Conservation (phyloP, 2,329 filamentous ascomycete species). For the Fusarium equiseti region DNA sequence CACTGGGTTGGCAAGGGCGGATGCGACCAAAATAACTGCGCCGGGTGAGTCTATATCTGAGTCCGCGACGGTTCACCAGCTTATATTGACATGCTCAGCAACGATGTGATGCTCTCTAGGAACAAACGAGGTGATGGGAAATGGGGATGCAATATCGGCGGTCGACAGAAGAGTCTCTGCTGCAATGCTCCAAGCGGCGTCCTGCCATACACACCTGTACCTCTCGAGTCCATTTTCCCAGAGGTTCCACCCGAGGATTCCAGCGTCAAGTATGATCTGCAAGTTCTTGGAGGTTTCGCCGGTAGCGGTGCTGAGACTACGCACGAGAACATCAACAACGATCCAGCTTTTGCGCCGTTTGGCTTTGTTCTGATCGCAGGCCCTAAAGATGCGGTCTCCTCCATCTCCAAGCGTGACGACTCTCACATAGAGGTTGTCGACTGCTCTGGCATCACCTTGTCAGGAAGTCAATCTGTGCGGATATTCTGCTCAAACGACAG, state of each 20-base stretch:
- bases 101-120: background rate
- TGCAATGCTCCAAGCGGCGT: background rate
- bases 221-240: slow-evolving; percentile 1
- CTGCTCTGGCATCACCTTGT: background rate
- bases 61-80: background rate
- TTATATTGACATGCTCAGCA: slow-evolving; percentile 1
- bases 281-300: background rate
- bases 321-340: background rate
- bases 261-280: background rate
- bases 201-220: background rate
- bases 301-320: background rate
- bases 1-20: slow-evolving; percentile 7
- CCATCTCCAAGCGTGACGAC: background rate
- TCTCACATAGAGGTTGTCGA: background rate
- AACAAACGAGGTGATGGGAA: background rate
- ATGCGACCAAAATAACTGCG: slow-evolving; percentile 12
- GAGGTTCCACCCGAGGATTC: background rate
- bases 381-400: background rate
- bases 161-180: slow-evolving; percentile 3
- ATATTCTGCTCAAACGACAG: background rate
- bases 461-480: background rate
- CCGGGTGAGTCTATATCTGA: background rate
- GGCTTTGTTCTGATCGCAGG: background rate
- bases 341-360: background rate
- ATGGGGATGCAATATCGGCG: background rate